A percentile compares a stretch with the other conserved stretches of the same genome.
Conservation (phyloP, 192 early-diverging fungal genomes). For the Coemansia nantahalensis region DNA sequence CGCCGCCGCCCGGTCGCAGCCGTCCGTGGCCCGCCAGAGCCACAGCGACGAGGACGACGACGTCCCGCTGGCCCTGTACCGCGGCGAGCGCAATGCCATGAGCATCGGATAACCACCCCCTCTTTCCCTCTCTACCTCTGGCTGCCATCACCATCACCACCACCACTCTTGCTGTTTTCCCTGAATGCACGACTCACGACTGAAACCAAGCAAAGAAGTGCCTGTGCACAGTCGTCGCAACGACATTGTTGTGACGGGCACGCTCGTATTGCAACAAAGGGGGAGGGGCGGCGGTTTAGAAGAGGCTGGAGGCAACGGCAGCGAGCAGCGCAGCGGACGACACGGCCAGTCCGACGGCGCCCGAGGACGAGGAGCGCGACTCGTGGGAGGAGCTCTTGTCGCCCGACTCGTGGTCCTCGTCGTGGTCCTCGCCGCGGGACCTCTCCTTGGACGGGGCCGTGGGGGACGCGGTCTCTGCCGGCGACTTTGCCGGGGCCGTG, state of each 20-base stretch:
- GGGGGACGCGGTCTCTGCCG: background rate
- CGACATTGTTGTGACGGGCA: no score
- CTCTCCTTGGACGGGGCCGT: conserved; percentile 3
- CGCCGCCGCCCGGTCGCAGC: conserved; percentile 9
- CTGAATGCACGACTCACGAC: no score
- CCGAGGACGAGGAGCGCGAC: no score
- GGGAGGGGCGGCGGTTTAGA: no score
- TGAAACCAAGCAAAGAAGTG: no score
- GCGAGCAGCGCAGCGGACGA: no score
- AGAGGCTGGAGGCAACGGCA: no score
- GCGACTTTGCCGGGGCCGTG: conserved; percentile 2
- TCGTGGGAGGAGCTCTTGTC: no score
- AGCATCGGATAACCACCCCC: conserved; percentile 27
- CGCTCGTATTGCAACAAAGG: no score
- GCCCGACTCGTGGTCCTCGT: conserved; percentile 8
- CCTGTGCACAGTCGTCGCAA: no score
- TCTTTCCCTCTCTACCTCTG: conserved; percentile 4
- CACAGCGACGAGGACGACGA: conserved; percentile 61
- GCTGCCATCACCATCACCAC: background rate
- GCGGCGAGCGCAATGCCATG: conserved; percentile 50
- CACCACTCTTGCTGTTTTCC: no score
- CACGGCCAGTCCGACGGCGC: no score
- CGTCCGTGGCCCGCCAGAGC: conserved; percentile 7
- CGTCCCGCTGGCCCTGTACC: conserved; percentile 62
- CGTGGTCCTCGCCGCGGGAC: conserved; percentile 14